Base-by-base conservation (phyloP, 1,284 basidiomycete species). In the Cryptococcus sp. region DNA sequence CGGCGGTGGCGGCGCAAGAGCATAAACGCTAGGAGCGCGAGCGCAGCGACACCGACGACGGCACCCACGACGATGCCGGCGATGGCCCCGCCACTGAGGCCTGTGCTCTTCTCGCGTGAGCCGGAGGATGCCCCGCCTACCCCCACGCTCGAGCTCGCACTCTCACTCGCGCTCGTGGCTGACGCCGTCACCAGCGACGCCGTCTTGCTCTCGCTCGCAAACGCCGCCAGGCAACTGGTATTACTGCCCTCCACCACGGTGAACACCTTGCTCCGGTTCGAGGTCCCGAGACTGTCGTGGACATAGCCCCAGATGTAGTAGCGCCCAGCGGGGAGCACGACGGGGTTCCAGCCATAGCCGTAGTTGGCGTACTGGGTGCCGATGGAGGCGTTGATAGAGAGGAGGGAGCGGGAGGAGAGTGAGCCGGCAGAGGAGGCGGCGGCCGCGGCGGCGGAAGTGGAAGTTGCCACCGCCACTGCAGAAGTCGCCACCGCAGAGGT, bases 31-130 rank as follows among this genome's bases (percentile, higher is more conserved):
- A 71, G 39, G 1, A 65, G 28, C 1, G 53, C 66, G 13, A 69
- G 49, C n/a, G 62, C 45, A 3, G 49, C 62, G 3, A 60, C 64
- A 12, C 57, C 69, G 3, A 55, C 65, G 15, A 76, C 11, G 2
- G 67, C 68, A 16, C 71, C 74, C 36, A 73, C 57, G 23, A 71
- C 72, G 18, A 70, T 68, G 6, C 74, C 74, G 1, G 65, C 74
- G 35, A 76, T 73, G 6, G 69, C 71, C 11, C 72, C 72, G 8
- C 66, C 64, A 12, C 60, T 50, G 13, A 70, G 23, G 12, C 35
- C 63, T 21, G 50, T 37, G 28, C 42, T 52, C 39, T 56, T 57
- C 7, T 51, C 46, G n/a, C 46, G 42, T 3, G 23, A n/a, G 11
- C 23, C n/a, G n/a, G 37, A 51, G 12, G 46, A 12, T 3, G 50